These are phyloP conservation scores for Kurtzmaniella natalensis DNA, from an alignment of 1,139 yeast species.

Conservation along the genomic window DNA sequence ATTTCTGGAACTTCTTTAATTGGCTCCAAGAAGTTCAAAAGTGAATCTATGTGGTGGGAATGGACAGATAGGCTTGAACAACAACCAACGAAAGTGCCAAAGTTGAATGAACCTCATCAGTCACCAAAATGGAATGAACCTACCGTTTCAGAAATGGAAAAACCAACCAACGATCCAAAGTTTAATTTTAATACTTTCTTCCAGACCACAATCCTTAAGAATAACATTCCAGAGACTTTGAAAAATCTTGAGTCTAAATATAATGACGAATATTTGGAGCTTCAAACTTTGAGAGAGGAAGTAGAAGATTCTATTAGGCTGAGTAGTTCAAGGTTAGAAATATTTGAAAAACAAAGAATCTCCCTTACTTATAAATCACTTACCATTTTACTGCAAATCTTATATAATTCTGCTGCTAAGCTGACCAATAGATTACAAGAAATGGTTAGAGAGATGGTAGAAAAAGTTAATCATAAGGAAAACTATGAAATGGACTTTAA, in stretches of 20 bases:
- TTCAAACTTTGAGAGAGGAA: slow-evolving; percentile 28
- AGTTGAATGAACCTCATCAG: neutral
- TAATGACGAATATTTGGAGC: slow-evolving; percentile 26
- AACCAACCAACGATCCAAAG: neutral
- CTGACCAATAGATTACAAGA: slow-evolving; percentile 25
- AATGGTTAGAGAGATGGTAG: slow-evolving; percentile 23
- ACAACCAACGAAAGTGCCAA: neutral
- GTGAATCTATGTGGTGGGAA: slow-evolving; percentile 47
- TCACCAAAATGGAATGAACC: neutral
- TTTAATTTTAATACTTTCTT: slow-evolving; percentile 10
- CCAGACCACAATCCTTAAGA: slow-evolving; percentile 26
- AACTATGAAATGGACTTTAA: slow-evolving; percentile 27
- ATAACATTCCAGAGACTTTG: slow-evolving; percentile 28
- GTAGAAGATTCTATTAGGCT: slow-evolving; percentile 27
- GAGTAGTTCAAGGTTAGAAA: slow-evolving; percentile 24
- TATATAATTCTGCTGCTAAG: slow-evolving; percentile 24
- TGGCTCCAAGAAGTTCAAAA: slow-evolving; percentile 32
- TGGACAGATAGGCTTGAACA: slow-evolving; percentile 30
- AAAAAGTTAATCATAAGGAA: slow-evolving; percentile 22
- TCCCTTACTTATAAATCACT: slow-evolving; percentile 32
- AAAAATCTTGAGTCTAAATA: slow-evolving; percentile 27
- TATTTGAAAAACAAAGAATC: slow-evolving; percentile 34
- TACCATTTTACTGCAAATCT: slow-evolving; percentile 32
- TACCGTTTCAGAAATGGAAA: neutral
- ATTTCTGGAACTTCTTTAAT: slow-evolving; percentile 31